A percentile compares a stretch with the other conserved stretches of the same genome.
These are phyloP conservation scores for Nannizzia gypsea DNA, from an alignment of 2,329 filamentous ascomycete genomes.

Conservation along the genomic window DNA sequence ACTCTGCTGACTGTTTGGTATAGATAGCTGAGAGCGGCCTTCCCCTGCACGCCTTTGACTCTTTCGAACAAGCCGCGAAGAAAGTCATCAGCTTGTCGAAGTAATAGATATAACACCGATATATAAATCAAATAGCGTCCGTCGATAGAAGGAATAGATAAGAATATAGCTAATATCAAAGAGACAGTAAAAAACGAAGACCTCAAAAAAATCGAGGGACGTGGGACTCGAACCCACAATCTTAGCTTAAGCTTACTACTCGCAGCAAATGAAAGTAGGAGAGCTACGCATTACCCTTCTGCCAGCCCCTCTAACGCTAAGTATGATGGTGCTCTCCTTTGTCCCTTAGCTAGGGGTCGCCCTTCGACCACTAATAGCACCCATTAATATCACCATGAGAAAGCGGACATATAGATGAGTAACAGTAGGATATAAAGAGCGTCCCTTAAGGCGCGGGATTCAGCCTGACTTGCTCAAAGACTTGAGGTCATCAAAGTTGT, in stretches of 20 bases:
- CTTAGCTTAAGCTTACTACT: constrained; percentile 13
- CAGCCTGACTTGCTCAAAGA: too few species aligned
- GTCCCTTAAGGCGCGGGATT: too few species aligned
- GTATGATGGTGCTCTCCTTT: background rate
- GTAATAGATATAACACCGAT: background rate
- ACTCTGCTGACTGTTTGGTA: background rate
- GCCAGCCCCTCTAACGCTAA: constrained; percentile 13
- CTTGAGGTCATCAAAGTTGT: too few species aligned
- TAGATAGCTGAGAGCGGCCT: constrained; percentile 56
- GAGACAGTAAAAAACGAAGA: constrained; percentile 3
- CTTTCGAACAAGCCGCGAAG: constrained; percentile 59
- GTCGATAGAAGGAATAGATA: background rate
- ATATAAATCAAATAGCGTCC: background rate
- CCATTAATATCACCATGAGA: background rate
- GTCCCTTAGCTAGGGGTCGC: background rate
- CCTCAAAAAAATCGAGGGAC: constrained; percentile 12
- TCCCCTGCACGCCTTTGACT: constrained; percentile 58
- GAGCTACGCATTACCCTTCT: constrained; percentile 17
- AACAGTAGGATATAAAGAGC: background rate
- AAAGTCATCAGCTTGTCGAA: constrained; percentile 51
- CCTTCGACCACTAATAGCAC: background rate
- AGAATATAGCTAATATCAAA: too few species aligned
- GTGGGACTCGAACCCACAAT: constrained; percentile 17
- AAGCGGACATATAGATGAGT: background rate
- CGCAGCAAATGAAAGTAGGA: constrained; percentile 12